Percentiles rank a stretch among this genome's conserved stretches.
Conservation (phyloP, 2,329 filamentous ascomycete genomes). For the Cytospora schulzeri region DNA sequence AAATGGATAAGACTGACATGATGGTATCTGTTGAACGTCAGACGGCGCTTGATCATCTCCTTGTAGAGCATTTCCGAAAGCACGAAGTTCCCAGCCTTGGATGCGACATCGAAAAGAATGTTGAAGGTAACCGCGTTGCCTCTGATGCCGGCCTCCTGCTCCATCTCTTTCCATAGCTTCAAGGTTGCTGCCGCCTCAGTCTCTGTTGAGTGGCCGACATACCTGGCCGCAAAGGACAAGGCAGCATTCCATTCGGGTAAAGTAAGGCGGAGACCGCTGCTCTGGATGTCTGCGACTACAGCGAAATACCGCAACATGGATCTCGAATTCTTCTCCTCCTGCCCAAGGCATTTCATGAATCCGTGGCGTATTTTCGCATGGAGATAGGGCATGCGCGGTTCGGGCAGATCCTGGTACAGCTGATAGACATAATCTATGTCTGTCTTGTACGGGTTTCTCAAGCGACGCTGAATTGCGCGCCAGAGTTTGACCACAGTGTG, state of each 20-base stretch:
- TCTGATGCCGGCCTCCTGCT: constrained; percentile 64
- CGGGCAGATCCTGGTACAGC: constrained; percentile 52
- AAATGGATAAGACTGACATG: constrained; percentile 82
- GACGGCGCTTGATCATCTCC: constrained; percentile 73
- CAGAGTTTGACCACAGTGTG: constrained; percentile 44
- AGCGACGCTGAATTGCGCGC: constrained; percentile 43
- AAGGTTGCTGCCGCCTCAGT: constrained; percentile 69
- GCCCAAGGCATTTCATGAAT: constrained; percentile 70
- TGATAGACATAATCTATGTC: constrained; percentile 50
- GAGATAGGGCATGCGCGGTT: constrained; percentile 55
- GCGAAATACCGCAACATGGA: constrained; percentile 82
- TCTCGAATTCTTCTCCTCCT: constrained; percentile 56
- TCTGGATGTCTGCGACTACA: constrained; percentile 80
- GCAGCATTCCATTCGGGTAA: constrained; percentile 80
- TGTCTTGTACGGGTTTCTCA: constrained; percentile 44
- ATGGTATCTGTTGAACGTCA: constrained; percentile 76
- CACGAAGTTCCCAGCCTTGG: constrained; percentile 80
- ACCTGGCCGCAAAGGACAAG: constrained; percentile 76
- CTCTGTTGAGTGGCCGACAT: constrained; percentile 60
- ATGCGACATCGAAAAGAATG: constrained; percentile 85
- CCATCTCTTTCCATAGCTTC: constrained; percentile 87
- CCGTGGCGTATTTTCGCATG: constrained; percentile 57
- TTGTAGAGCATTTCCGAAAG: constrained; percentile 83
- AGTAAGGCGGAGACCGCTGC: constrained; percentile 68
- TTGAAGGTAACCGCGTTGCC: constrained; percentile 86